Evolutionary conservation across 1,284 basidiomycete genomes (phyloP).

Genomic region (Naganishia albida): DNA sequence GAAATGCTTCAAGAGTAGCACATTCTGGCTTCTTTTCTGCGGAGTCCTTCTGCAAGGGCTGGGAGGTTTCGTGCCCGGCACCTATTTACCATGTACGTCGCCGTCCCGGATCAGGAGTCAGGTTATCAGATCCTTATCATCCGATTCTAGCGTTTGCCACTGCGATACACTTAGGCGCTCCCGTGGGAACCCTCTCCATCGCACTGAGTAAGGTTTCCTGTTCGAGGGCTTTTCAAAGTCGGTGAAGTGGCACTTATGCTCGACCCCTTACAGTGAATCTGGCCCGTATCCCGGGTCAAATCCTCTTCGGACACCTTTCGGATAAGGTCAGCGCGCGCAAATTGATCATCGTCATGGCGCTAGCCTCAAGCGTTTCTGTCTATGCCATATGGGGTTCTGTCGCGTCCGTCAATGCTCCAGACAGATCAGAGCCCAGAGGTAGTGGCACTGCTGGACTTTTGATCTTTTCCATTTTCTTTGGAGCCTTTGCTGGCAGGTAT

Average conservation of each 20-base stretch:
- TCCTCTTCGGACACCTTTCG: conserved; percentile 37
- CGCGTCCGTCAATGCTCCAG: conserved; percentile 19
- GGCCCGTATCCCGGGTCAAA: conserved; percentile 40
- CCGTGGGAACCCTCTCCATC: conserved; percentile 37
- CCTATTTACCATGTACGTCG: conserved; percentile 39
- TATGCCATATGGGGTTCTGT: conserved; percentile 41
- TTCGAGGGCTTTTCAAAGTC: not conserved
- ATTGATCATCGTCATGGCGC: conserved; percentile 38
- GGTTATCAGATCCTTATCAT: not conserved
- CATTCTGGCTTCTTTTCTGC: conserved; percentile 39
- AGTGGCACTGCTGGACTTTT: conserved; percentile 34
- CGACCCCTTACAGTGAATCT: conserved; percentile 35
- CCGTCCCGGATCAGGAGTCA: not conserved
- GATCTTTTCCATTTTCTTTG: conserved; percentile 39
- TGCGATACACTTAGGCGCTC: conserved; percentile 35
- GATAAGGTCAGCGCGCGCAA: conserved; percentile 37
- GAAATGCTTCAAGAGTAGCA: conserved; percentile 32
- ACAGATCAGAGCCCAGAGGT: not conserved
- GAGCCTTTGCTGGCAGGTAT: conserved; percentile 40
- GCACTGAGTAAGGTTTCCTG: conserved; percentile 22
- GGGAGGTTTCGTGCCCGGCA: conserved; percentile 39
- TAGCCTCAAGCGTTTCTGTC: conserved; percentile 35
- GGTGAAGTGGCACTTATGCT: not conserved
- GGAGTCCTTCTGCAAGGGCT: conserved; percentile 39
- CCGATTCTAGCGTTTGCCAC: conserved; percentile 37